Base-by-base conservation (phyloP, 768 basidiomycete genomes). In the Coprinopsis sp. region DNA sequence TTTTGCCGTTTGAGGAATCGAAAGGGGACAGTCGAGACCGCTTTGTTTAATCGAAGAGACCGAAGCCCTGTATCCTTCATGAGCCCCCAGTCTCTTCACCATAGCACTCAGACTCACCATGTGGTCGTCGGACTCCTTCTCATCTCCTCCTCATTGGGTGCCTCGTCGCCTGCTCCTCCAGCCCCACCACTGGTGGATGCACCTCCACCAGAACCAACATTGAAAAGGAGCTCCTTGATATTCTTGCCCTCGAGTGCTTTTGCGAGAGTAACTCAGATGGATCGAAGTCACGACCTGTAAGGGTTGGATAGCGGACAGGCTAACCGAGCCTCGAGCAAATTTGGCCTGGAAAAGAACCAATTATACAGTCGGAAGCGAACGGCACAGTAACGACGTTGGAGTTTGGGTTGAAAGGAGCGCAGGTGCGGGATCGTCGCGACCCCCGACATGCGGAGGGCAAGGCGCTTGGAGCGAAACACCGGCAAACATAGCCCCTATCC, bases 201-300 rank as follows among this genome's bases (percentile, higher is more conserved):
- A 52, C 83, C 92, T 52, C 91, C 93, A 52, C 94, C 92, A 46
- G 90, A 76, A 53, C 95, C 94, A 53, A 99, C 92, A 76, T 91
- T 95, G 52, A 88, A 87, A 55, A 99, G 80, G 44, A 98, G 78
- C 36, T 94, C 92, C 72, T 91, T 97, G 61, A 99, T 81, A 73
- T 98, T 82, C 79, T 95, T 96, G 61, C 94, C 95, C 71, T 95
- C 93, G 44, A 99, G 84, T 27, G 96, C 95, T 70, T 96, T 98
- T 52, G 95, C 89, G 63, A 99, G 87, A 12, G 86, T 70, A 49
- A 93, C 93, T 96, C 96, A 98, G 75, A 99, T 98, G 48, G 94
- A 79, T 70, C 98, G 95, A 50, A 96, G 61, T 22, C 96, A 93
- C 53, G 91, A 74, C 47, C 72, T 71, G 44, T 95, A 95, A 45